Evolutionary conservation across 208 protist genomes (phyloP).

Genomic region (Herpetomonas tarakana): DNA sequence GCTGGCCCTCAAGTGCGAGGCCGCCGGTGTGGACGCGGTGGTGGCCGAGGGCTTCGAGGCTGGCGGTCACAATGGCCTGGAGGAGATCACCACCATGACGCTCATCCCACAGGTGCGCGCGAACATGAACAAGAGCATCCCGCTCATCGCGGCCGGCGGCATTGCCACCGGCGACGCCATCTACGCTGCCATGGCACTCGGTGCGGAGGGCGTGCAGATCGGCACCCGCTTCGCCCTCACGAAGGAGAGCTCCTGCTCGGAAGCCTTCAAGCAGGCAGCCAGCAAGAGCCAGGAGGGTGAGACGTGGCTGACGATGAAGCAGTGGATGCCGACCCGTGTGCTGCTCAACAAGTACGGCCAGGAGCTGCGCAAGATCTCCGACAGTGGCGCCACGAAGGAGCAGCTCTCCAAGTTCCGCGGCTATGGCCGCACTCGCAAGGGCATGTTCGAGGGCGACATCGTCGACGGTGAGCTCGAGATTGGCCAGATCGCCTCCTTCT

Average conservation of each 20-base stretch:
- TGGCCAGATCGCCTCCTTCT: slow-evolving; percentile 49
- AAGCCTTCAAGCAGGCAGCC: slow-evolving; percentile 56
- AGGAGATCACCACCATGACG: slow-evolving; percentile 68
- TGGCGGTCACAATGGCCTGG: slow-evolving; percentile 58
- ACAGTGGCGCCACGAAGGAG: slow-evolving; percentile 37
- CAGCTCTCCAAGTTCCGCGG: slow-evolving; percentile 38
- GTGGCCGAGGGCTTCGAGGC: slow-evolving; percentile 84
- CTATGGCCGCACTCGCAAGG: slow-evolving; percentile 34
- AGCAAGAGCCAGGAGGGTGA: slow-evolving; percentile 33
- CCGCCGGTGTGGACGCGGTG: slow-evolving; percentile 68
- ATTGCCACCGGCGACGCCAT: slow-evolving; percentile 59
- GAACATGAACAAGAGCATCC: slow-evolving; percentile 53
- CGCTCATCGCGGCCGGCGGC: slow-evolving; percentile 71
- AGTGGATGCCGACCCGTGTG: slow-evolving; percentile 52
- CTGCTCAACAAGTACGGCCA: slow-evolving; percentile 60
- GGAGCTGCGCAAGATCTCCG: slow-evolving; percentile 29
- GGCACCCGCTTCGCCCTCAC: slow-evolving; percentile 76
- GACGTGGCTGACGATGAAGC: slow-evolving; percentile 68
- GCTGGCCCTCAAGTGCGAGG: slow-evolving; percentile 71
- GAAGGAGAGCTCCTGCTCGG: slow-evolving; percentile 41
- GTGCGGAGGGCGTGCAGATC: slow-evolving; percentile 74
- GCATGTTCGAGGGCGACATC: slow-evolving; percentile 62
- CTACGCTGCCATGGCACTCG: slow-evolving; percentile 62
- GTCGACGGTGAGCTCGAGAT: slow-evolving; percentile 60
- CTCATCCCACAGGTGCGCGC: slow-evolving; percentile 57